A percentile compares a stretch with the other conserved stretches of the same genome.
Conservation (phyloP, 2,329 filamentous ascomycete species). For the Neonectria faginata region DNA sequence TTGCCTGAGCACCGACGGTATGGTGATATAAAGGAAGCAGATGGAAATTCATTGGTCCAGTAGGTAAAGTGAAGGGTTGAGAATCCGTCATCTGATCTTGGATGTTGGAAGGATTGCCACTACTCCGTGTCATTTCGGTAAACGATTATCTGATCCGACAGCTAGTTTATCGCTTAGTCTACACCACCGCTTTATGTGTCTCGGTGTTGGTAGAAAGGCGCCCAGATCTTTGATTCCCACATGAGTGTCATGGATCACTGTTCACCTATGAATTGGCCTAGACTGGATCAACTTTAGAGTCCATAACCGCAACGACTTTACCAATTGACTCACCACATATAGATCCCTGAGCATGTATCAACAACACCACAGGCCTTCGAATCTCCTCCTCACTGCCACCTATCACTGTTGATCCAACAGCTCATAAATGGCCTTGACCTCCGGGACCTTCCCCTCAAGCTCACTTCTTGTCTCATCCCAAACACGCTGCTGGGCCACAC, state of each 20-base stretch:
- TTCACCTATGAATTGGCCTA: neutral
- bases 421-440: conserved; percentile 40
- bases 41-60: neutral
- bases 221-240: neutral
- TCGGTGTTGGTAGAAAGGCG: neutral
- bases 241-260: neutral
- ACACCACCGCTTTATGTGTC: too few relatives aligned
- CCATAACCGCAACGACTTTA: too few relatives aligned
- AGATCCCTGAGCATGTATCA: too few relatives aligned
- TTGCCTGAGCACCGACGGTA: neutral
- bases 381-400: too few relatives aligned
- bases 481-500: conserved; percentile 39
- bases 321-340: too few relatives aligned
- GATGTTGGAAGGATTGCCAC: neutral
- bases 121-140: neutral
- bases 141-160: conserved; percentile 1
- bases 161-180: neutral
- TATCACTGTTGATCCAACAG: conserved; percentile 29
- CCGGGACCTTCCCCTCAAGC: conserved; percentile 41
- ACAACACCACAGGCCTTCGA: too few relatives aligned
- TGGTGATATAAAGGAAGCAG: neutral
- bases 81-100: too few relatives aligned
- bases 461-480: conserved; percentile 42
- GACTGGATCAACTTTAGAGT: too few relatives aligned
- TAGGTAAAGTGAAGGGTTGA: neutral